These are phyloP conservation scores for Emericellopsis terricola DNA, from an alignment of 495 filamentous ascomycete species.

Conservation along the genomic window DNA sequence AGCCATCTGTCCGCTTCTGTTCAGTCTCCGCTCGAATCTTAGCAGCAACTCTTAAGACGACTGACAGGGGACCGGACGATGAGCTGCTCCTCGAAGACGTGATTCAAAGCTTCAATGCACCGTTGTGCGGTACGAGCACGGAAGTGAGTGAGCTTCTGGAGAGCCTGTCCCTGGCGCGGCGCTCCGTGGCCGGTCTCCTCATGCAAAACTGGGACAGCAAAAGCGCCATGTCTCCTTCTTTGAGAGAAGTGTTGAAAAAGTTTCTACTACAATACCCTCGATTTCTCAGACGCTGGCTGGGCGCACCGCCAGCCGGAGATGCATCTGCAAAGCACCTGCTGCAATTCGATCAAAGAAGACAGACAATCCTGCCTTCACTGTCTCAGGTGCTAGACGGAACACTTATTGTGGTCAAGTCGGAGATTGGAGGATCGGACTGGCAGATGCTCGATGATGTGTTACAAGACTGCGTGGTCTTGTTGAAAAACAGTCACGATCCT, in stretches of 20 bases:
- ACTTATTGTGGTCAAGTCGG: constrained; percentile 27
- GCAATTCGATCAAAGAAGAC: constrained; percentile 36
- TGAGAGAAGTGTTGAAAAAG: constrained; percentile 20
- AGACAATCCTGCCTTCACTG: constrained; percentile 24
- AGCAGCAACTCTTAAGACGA: constrained; percentile 21
- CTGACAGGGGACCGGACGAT: constrained; percentile 10
- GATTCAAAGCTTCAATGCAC: constrained; percentile 33
- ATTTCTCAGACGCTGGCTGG: constrained; percentile 36
- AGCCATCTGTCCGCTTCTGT: constrained; percentile 25
- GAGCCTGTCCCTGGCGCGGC: constrained; percentile 44
- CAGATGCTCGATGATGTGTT: constrained; percentile 32
- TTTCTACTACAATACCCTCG: constrained; percentile 33
- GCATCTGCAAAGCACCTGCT: constrained; percentile 28
- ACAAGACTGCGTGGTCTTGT: constrained; percentile 31
- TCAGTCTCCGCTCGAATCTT: constrained; percentile 23
- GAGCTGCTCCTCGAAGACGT: constrained; percentile 26
- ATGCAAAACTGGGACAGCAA: constrained; percentile 5
- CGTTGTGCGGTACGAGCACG: constrained; percentile 38
- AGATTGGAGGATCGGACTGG: constrained; percentile 26
- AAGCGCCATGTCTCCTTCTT: neutral
- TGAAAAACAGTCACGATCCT: constrained; percentile 26
- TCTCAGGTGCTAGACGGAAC: constrained; percentile 37
- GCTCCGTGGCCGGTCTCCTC: constrained; percentile 36
- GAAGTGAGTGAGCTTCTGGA: constrained; percentile 56
- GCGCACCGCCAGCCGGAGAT: constrained; percentile 23